A percentile compares a stretch with the other conserved stretches of the same genome.
These are phyloP conservation scores for Solanum piurae DNA, from an alignment of 257 asterid species.

Conservation along the genomic window DNA sequence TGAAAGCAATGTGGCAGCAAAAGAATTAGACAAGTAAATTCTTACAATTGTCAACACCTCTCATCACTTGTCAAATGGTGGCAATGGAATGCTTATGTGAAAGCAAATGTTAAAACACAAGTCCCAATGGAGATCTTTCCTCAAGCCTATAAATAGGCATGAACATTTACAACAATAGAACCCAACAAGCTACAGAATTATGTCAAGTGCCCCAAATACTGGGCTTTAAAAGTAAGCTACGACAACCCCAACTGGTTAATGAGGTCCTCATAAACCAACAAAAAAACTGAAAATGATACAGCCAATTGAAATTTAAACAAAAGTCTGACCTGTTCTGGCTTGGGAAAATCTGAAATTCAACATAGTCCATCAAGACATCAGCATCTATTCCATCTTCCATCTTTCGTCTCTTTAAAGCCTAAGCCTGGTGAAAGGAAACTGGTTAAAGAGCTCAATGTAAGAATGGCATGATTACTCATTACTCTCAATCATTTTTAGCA, in stretches of 20 bases:
- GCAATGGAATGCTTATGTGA: background rate
- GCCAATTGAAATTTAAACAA: background rate
- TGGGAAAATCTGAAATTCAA: constrained; percentile 69
- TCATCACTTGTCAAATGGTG: background rate
- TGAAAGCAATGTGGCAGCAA: background rate
- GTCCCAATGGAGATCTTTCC: background rate
- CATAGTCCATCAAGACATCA: constrained; percentile 36
- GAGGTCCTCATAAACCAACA: background rate
- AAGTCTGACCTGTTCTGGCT: constrained; percentile 57
- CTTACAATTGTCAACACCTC: background rate
- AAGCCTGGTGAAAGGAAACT: constrained; percentile 15
- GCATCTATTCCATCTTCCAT: constrained; percentile 53
- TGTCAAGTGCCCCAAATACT: background rate
- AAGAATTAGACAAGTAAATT: background rate
- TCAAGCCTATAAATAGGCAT: background rate
- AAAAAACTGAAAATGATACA: background rate
- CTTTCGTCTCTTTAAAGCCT: constrained; percentile 11
- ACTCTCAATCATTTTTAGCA: background rate
- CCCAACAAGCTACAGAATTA: background rate
- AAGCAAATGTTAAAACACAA: background rate
- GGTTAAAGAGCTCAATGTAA: background rate
- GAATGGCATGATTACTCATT: background rate
- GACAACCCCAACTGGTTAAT: background rate
- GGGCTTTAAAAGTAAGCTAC: background rate
- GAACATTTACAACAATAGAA: background rate